Evolutionary conservation across 768 basidiomycete species (phyloP).

Genomic region (Leccinellum rugosiceps): DNA sequence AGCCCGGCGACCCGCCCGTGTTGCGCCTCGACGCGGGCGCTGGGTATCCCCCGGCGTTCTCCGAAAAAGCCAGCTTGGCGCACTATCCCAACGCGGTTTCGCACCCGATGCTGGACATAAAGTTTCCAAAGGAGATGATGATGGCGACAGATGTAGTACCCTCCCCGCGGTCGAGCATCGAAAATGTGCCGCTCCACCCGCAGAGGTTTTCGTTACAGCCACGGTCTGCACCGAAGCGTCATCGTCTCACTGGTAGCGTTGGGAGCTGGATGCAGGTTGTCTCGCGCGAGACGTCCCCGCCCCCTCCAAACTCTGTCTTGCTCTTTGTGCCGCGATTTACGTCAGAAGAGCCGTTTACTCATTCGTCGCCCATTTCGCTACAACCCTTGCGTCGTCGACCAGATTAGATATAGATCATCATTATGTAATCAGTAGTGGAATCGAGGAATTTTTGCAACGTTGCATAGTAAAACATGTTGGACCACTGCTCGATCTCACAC

Average conservation of each 20-base stretch:
- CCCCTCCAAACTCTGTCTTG: conserved; percentile 1
- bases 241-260: conserved; percentile 10
- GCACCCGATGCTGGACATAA: conserved; percentile 4
- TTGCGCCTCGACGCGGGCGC: conserved; percentile 28
- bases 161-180: conserved; percentile 15
- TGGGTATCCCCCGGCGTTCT: conserved; percentile 6
- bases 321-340: conserved; percentile 16
- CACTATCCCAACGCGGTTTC: conserved; percentile 8
- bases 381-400: conserved; percentile 26
- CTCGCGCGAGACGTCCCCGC: conserved; percentile 5
- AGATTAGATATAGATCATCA: background rate
- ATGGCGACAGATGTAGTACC: conserved; percentile 5
- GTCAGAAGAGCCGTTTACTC: conserved; percentile 2
- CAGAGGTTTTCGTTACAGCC: conserved; percentile 18
- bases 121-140: conserved; percentile 12
- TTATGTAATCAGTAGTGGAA: background rate
- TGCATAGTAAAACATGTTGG: conserved; percentile 58
- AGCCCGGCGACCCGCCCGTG: conserved; percentile 21
- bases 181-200: conserved; percentile 20
- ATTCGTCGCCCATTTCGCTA: conserved; percentile 11
- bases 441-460: background rate
- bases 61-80: conserved; percentile 16
- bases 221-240: background rate
- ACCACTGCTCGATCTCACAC: conserved; percentile 94
- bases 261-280: conserved; percentile 24